Evolutionary conservation across 1,284 basidiomycete species (phyloP).

Genomic region (Cerrena zonata): DNA sequence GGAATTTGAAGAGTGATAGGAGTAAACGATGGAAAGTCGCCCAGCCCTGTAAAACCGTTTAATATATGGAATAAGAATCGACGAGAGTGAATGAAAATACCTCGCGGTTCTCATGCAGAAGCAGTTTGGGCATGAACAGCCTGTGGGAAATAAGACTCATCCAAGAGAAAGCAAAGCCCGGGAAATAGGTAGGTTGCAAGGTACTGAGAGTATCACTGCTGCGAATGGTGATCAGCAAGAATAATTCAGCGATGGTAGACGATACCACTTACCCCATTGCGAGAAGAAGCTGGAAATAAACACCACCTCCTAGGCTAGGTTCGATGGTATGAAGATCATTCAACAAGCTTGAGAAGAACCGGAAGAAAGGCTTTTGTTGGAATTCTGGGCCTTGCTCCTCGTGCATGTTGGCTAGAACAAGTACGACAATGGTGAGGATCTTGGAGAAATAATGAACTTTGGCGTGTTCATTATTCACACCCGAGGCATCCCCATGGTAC

Average conservation of each 20-base stretch:
- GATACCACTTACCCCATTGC: constrained; percentile 66
- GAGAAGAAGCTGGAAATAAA: constrained; percentile 85
- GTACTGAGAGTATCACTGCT: constrained; percentile 91
- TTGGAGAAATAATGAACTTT: constrained; percentile 97
- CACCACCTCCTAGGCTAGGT: constrained; percentile 72
- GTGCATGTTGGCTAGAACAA: constrained; percentile 91
- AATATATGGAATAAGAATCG: background rate
- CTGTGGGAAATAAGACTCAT: constrained; percentile 93
- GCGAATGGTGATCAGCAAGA: constrained; percentile 9
- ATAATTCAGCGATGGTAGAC: background rate
- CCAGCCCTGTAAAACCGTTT: constrained; percentile 63
- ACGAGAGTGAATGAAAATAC: constrained; percentile 33
- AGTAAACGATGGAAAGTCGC: constrained; percentile 92
- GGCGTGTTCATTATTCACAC: constrained; percentile 84
- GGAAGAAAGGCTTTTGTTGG: constrained; percentile 97
- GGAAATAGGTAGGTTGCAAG: constrained; percentile 93
- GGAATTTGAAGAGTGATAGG: constrained; percentile 88
- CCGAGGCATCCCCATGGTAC: constrained; percentile 91
- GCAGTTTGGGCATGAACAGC: constrained; percentile 93
- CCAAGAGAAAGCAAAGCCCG: constrained; percentile 98
- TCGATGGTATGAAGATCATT: constrained; percentile 88
- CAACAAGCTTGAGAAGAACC: constrained; percentile 95
- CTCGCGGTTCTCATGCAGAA: constrained; percentile 79
- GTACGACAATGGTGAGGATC: constrained; percentile 93
- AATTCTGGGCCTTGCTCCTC: constrained; percentile 88